phyloP scores from a whole-genome alignment of 1,284 basidiomycete genomes.

The Sanghuangporus baumii region DNA sequence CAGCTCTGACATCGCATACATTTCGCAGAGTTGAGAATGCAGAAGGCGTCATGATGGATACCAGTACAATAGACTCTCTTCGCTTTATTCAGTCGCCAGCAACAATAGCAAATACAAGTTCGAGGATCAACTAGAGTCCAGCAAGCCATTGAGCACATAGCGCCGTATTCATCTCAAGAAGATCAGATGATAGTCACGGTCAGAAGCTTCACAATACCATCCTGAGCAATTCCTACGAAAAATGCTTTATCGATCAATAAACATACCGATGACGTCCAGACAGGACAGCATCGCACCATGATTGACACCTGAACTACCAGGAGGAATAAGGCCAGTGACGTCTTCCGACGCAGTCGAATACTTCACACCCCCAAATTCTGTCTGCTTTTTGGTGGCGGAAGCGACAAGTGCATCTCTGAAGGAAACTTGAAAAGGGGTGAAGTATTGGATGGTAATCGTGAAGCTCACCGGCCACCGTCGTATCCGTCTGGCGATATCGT shows the following conservation, averaged over 20 bases:
- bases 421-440: constrained; percentile 18
- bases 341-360: constrained; percentile 45
- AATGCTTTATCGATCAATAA: background rate
- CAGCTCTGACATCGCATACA: too few species aligned
- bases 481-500: constrained; percentile 40
- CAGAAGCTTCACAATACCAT: constrained; percentile 21
- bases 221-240: constrained; percentile 24
- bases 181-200: constrained; percentile 19
- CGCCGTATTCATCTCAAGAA: background rate
- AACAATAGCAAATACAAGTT: too few species aligned
- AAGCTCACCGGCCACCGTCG: constrained; percentile 20
- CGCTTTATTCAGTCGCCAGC: too few species aligned
- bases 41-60: too few species aligned
- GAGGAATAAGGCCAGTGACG: constrained; percentile 44
- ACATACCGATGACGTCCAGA: background rate
- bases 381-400: constrained; percentile 36
- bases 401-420: constrained; percentile 35
- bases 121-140: background rate
- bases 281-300: constrained; percentile 29
- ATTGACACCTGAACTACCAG: constrained; percentile 45
- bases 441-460: background rate
- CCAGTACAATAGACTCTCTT: too few species aligned
- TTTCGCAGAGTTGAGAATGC: too few species aligned
- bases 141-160: too few species aligned
- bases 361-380: constrained; percentile 36